Percentiles rank a stretch among this genome's conserved stretches.
phyloP scores from a whole-genome alignment of 2,329 filamentous ascomycete species.

The Beauveria scarabaeidicola region DNA sequence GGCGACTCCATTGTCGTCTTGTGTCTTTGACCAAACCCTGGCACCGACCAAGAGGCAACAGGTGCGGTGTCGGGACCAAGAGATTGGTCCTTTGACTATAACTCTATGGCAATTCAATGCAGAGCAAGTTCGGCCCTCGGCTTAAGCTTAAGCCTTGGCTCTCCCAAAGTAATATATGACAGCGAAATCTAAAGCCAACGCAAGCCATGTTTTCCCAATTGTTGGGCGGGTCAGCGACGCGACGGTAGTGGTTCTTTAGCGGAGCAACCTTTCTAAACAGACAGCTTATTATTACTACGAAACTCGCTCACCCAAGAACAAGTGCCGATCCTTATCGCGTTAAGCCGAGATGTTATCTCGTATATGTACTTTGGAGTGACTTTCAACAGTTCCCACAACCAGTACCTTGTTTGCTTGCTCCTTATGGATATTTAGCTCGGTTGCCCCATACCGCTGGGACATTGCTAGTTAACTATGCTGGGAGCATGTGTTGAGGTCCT shows the following conservation, averaged over 20 bases:
- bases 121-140: background rate
- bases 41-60: background rate
- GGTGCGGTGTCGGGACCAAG: background rate
- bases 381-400: slow-evolving; percentile 9
- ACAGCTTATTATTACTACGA: background rate
- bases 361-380: slow-evolving; percentile 5
- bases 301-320: slow-evolving; percentile 6
- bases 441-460: background rate
- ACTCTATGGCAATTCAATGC: background rate
- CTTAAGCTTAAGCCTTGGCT: slow-evolving; percentile 7
- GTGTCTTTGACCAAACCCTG: background rate
- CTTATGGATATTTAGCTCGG: background rate
- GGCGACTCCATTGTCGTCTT: slow-evolving; percentile 30
- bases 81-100: background rate
- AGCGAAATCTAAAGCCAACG: background rate
- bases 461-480: background rate
- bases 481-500: slow-evolving; percentile 7
- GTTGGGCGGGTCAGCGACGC: slow-evolving; percentile 7
- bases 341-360: slow-evolving; percentile 4
- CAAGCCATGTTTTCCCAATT: background rate
- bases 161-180: background rate
- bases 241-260: background rate
- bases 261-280: slow-evolving; percentile 1
- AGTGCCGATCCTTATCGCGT: slow-evolving; percentile 8
- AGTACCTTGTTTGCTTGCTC: background rate